A percentile compares a stretch with the other conserved stretches of the same genome.
Conservation (phyloP, 2,329 filamentous ascomycete species). For the Colletotrichum musicola region DNA sequence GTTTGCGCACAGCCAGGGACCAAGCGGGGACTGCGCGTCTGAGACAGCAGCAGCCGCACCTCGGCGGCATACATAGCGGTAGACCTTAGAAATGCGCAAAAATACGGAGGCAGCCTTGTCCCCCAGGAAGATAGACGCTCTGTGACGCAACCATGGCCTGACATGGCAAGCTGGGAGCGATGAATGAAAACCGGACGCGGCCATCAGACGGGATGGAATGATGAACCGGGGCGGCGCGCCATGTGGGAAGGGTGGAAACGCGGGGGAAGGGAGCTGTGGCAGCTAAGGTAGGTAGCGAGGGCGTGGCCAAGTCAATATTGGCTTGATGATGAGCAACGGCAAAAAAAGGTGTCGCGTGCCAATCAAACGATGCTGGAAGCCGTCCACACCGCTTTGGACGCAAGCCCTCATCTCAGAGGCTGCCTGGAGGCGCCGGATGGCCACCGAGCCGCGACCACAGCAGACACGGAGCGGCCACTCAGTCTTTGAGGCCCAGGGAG, state of each 20-base stretch:
- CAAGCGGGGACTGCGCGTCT: background rate
- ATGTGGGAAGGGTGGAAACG: slow-evolving; percentile 33
- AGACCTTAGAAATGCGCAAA: background rate
- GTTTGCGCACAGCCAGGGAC: background rate
- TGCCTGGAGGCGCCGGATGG: slow-evolving; percentile 20
- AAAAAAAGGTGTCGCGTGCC: background rate
- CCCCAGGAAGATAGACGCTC: background rate
- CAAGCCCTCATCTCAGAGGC: slow-evolving; percentile 1
- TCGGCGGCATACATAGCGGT: background rate
- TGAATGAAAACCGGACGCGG: background rate
- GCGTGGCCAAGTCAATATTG: slow-evolving; percentile 4
- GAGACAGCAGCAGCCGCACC: background rate
- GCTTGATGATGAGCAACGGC: slow-evolving; percentile 10
- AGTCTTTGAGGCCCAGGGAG: background rate
- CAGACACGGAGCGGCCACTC: slow-evolving; percentile 14
- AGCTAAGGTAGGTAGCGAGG: slow-evolving; percentile 14
- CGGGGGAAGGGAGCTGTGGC: slow-evolving; percentile 25
- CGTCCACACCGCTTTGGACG: slow-evolving; percentile 9
- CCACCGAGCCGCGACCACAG: slow-evolving; percentile 22
- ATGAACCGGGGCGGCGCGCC: slow-evolving; percentile 6
- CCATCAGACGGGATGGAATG: slow-evolving; percentile 17
- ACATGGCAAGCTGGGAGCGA: background rate
- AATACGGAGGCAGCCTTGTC: background rate
- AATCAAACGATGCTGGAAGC: slow-evolving; percentile 11
- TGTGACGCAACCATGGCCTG: slow-evolving; percentile 18